phyloP scores from a whole-genome alignment of 2,329 filamentous ascomycete species.

The Arthrinium puccinioides region DNA sequence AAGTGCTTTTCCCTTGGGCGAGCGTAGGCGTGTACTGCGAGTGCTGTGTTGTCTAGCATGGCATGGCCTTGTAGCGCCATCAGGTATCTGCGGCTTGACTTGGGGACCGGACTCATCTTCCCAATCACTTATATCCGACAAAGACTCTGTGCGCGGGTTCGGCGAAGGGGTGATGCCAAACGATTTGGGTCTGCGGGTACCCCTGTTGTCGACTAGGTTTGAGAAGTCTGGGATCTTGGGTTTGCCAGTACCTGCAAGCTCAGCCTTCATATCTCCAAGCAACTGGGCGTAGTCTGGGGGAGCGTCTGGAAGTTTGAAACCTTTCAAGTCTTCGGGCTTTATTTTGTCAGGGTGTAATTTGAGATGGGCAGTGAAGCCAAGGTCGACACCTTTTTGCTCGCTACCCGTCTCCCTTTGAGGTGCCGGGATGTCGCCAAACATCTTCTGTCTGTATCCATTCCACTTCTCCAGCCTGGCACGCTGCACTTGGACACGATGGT shows the following conservation, averaged over 20 bases:
- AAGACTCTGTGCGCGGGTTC: too few species aligned
- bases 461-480: conserved; percentile 63
- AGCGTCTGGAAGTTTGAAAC: conserved; percentile 13
- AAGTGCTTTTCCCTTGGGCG: neutral
- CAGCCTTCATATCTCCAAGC: conserved; percentile 31
- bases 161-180: too few species aligned
- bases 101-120: conserved; percentile 35
- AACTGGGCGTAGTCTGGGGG: conserved; percentile 36
- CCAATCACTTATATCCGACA: conserved; percentile 46
- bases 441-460: conserved; percentile 55
- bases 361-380: conserved; percentile 48
- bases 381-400: conserved; percentile 37
- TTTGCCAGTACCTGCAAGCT: conserved; percentile 26
- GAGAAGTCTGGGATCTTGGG: conserved; percentile 21
- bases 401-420: conserved; percentile 13
- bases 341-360: conserved; percentile 33
- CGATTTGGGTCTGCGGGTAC: conserved; percentile 2
- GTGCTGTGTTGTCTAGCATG: too few species aligned
- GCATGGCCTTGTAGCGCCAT: too few species aligned
- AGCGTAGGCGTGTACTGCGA: neutral
- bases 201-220: conserved; percentile 10
- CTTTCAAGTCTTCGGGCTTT: conserved; percentile 12
- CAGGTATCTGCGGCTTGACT: too few species aligned
- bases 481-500: conserved; percentile 60
- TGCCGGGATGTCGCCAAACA: conserved; percentile 30